A percentile compares a stretch with the other conserved stretches of the same genome.
These are phyloP conservation scores for Malus sieversii DNA, from an alignment of 306 rosid genomes.

Conservation along the genomic window DNA sequence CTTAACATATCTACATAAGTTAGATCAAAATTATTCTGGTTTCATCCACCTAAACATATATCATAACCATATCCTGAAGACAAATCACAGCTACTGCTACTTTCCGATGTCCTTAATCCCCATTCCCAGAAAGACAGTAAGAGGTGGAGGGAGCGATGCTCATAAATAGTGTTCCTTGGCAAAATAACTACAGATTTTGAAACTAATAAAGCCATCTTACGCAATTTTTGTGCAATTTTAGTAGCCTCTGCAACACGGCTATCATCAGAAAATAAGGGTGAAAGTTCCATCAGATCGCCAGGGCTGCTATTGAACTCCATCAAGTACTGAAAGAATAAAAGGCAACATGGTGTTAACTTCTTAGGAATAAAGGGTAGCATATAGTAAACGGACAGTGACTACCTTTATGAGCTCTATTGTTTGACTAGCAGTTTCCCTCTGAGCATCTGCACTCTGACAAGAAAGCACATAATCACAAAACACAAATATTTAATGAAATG, in stretches of 20 bases:
- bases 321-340: constrained; percentile 73
- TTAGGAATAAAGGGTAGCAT: constrained; percentile 7
- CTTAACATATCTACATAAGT: not conserved
- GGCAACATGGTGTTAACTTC: constrained; percentile 26
- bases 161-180: not conserved
- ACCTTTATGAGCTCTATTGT: constrained; percentile 96
- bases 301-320: constrained; percentile 99
- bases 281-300: constrained; percentile 97
- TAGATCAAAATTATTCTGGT: not conserved
- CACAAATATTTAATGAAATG: constrained; percentile 15
- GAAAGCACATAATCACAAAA: constrained; percentile 24
- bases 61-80: not conserved
- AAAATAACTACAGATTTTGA: not conserved
- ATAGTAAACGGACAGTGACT: constrained; percentile 17
- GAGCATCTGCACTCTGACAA: constrained; percentile 97
- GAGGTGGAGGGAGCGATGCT: not conserved
- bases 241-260: constrained; percentile 99
- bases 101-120: not conserved
- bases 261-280: constrained; percentile 96
- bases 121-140: not conserved
- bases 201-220: constrained; percentile 42
- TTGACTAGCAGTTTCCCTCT: constrained; percentile 98
- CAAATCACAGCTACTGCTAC: not conserved
- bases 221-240: constrained; percentile 92
- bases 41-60: constrained; percentile 1